Evolutionary conservation across 2,329 filamentous ascomycete genomes (phyloP).

Genomic region (Hypoxylon sp.): DNA sequence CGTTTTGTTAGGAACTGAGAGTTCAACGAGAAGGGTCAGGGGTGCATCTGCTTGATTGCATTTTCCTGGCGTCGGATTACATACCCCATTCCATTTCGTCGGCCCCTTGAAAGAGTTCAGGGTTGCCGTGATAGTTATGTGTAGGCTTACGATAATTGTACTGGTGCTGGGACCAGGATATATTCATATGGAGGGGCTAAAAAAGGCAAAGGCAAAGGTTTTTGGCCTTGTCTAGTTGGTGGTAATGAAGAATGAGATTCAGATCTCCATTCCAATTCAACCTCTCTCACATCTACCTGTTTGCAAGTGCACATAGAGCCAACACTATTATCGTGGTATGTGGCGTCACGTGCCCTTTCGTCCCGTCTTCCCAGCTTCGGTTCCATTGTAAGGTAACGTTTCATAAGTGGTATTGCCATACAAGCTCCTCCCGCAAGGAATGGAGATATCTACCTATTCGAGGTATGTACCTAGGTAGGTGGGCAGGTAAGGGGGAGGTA

Average conservation of each 20-base stretch:
- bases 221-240: constrained; percentile 1
- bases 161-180: constrained; percentile 7
- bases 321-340: neutral
- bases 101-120: constrained; percentile 20
- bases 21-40: constrained; percentile 18
- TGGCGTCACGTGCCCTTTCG: neutral
- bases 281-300: neutral
- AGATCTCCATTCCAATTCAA: neutral
- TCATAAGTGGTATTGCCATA: neutral
- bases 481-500: neutral
- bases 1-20: constrained; percentile 37
- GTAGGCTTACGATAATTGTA: constrained; percentile 24
- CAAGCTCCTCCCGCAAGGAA: neutral
- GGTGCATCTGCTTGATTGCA: constrained; percentile 42
- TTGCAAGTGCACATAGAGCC: neutral
- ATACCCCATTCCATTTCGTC: constrained; percentile 40
- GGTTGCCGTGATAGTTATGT: constrained; percentile 28
- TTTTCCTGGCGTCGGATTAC: constrained; percentile 49
- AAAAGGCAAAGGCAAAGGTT: neutral
- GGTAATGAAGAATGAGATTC: neutral
- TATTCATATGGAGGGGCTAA: constrained; percentile 2
- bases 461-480: neutral
- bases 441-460: neutral
- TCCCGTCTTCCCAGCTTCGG: neutral
- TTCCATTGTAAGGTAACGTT: neutral